Evolutionary conservation across 2,329 filamentous ascomycete genomes (phyloP), one percentile per base, ranked within the genome.

Genomic region (Ceratocystis eucalypticola): DNA sequence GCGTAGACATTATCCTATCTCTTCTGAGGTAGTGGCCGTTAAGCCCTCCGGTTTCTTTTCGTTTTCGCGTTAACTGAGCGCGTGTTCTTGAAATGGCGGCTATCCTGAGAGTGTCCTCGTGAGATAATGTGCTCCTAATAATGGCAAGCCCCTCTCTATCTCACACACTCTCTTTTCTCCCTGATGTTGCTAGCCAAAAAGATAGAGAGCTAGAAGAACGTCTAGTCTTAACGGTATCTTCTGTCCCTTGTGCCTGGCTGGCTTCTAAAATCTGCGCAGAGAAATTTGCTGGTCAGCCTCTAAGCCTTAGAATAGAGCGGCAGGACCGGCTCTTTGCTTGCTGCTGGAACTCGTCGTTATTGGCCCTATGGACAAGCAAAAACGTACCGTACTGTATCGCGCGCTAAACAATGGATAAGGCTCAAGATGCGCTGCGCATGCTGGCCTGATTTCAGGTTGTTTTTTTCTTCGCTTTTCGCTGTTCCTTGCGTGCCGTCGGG

Each of bases 1-100:
- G 66, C 57, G 48, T 63, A 65, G 66, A 44, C 66, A 68, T 68
- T 30, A 73, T 72, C 12, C 69, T 71, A 74, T 66, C 15, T 37
- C 28, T n/a, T 70, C 69, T 66, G 46, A 41, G 37, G 37, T 41
- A 41, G 37, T 5, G 37, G 37, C 37, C 37, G 37, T 41, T 41
- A 41, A 41, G 37, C 37, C 37, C 62, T 61, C 57, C 44, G 41
- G 57, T 66, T 68, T 30, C 66, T 64, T 66, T 66, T 62, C 70
- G 50, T 64, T 71, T 69, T 69, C 64, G 45, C 62, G 55, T 37
- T 37, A 30, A 15, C n/a, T 30, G 8, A n/a, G 55, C 25, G 55
- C 30, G 55, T 59, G 25, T 59, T 20, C 10, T 59, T 8, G 28
- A 17, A 15, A 28, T 33, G 7, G 12, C 61, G 7, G 37, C 45